Base-by-base conservation (phyloP, 2,329 filamentous ascomycete species). In the Xylaria sp. region DNA sequence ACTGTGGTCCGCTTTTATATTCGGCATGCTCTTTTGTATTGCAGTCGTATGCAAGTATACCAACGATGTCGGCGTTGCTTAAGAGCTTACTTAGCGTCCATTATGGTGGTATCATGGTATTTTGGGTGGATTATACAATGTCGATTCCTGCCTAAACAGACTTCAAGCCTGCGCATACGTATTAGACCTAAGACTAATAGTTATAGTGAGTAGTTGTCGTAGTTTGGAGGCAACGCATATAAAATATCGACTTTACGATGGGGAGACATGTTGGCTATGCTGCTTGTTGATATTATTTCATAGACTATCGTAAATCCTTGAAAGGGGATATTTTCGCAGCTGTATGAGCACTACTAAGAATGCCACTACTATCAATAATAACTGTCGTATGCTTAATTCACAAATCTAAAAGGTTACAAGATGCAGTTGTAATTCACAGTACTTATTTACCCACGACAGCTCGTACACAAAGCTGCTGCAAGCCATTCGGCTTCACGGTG, bases 61-160 rank as follows among this genome's bases (percentile, higher is more conserved):
- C 20, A 51, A 27, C 27, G 25, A 56, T 50, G 17, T 10, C 29
- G n/a, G 39, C 42, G 27, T 50, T 22, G 11, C 56, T 38, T n/a
- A 20, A 36, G 13, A 27, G 20, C 33, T 22, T 29, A 29, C 10
- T 25, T 33, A 39, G 31, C 39, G 29, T 25, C 51, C 1, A 38
- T 27, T 47, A 15, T 29, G n/a, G 49, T 57, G 10, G n/a, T 27
- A 45, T 6, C 27, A 54, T 27, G 22, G 15, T 31, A 17, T 6
- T 44, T 22, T 36, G 15, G 36, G 53, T 42, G 36, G 53, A 55
- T 42, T 42, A 27, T n/a, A 29, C 36, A 15, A 29, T 13, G 53
- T 4, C 22, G 36, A 55, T 55, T 55, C 53, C 42, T 55, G 53
- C 36, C 53, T n/a, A 39, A 27, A n/a, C 17, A 50, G 17, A 38